These are phyloP conservation scores for Kwoniella sp. DNA, from an alignment of 768 basidiomycete genomes.

Conservation along the genomic window DNA sequence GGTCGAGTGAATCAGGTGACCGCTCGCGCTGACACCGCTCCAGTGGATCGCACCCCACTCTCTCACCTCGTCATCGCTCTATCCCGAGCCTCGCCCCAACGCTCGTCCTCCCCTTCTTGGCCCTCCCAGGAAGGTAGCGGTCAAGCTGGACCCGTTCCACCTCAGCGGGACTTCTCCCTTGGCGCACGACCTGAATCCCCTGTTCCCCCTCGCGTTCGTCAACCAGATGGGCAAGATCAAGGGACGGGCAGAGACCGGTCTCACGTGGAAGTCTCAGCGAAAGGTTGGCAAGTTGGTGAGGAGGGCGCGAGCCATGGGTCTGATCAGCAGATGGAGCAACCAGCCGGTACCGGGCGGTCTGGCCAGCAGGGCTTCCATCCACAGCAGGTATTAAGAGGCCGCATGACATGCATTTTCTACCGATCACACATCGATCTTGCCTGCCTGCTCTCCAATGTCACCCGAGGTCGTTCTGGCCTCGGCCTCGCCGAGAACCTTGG, in stretches of 20 bases:
- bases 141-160: conserved; percentile 63
- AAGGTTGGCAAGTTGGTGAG: conserved; percentile 77
- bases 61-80: conserved; percentile 1
- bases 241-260: conserved; percentile 61
- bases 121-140: conserved; percentile 59
- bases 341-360: conserved; percentile 22
- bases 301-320: conserved; percentile 84
- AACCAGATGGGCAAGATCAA: conserved; percentile 59
- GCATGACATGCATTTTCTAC: too few species aligned
- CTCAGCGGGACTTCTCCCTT: conserved; percentile 71
- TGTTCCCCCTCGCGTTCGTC: conserved; percentile 28
- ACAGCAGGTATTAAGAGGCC: too few species aligned
- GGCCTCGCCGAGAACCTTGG: conserved; percentile 36
- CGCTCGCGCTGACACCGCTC: not conserved
- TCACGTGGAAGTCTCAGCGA: conserved; percentile 76
- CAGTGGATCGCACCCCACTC: conserved; percentile 10
- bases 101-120: conserved; percentile 54
- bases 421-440: too few species aligned
- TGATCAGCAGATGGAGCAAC: conserved; percentile 54
- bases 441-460: too few species aligned
- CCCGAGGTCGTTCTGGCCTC: too few species aligned
- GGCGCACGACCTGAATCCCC: conserved; percentile 55
- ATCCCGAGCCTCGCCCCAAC: conserved; percentile 7
- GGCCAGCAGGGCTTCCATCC: conserved; percentile 36
- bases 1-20: too few species aligned